Percentiles rank a stretch among this genome's conserved stretches.
phyloP scores from a whole-genome alignment of 805 yeast species.

The Priceomyces haplophilus region DNA sequence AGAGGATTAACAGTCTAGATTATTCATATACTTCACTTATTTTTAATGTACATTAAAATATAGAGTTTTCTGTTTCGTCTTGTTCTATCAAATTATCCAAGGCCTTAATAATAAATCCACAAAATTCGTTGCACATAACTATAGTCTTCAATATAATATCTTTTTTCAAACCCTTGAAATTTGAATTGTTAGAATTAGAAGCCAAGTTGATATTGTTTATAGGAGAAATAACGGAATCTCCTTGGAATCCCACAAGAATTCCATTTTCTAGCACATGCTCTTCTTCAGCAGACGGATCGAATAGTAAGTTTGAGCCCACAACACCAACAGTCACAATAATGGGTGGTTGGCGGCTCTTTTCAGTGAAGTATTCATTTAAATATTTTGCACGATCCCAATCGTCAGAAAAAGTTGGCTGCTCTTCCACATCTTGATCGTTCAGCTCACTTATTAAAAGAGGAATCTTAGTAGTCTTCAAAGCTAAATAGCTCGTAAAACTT shows the following conservation, averaged over 20 bases:
- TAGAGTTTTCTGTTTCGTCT: conserved; percentile 31
- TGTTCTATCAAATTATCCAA: conserved; percentile 46
- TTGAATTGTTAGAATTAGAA: conserved; percentile 40
- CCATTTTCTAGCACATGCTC: conserved; percentile 88
- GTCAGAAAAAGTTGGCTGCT: conserved; percentile 87
- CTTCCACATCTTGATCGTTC: conserved; percentile 73
- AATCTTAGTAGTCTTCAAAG: conserved; percentile 71
- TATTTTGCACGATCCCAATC: conserved; percentile 67
- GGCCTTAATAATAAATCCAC: conserved; percentile 59
- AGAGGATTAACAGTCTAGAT: not conserved
- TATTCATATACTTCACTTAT: not conserved
- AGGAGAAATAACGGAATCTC: conserved; percentile 70
- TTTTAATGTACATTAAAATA: conserved; percentile 15
- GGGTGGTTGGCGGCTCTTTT: conserved; percentile 59
- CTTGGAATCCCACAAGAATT: conserved; percentile 65
- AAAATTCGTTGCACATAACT: conserved; percentile 56
- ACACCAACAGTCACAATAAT: conserved; percentile 72
- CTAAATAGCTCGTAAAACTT: conserved; percentile 77
- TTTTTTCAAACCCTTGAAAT: conserved; percentile 55
- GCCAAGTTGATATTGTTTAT: conserved; percentile 65
- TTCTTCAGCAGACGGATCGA: conserved; percentile 89
- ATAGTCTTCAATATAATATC: conserved; percentile 50
- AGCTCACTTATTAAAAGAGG: conserved; percentile 71
- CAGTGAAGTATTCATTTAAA: conserved; percentile 35
- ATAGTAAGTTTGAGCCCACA: conserved; percentile 61